A percentile compares a stretch with the other conserved stretches of the same genome.
phyloP scores from a whole-genome alignment of 2,329 filamentous ascomycete genomes.

The Nemania bipapillata region DNA sequence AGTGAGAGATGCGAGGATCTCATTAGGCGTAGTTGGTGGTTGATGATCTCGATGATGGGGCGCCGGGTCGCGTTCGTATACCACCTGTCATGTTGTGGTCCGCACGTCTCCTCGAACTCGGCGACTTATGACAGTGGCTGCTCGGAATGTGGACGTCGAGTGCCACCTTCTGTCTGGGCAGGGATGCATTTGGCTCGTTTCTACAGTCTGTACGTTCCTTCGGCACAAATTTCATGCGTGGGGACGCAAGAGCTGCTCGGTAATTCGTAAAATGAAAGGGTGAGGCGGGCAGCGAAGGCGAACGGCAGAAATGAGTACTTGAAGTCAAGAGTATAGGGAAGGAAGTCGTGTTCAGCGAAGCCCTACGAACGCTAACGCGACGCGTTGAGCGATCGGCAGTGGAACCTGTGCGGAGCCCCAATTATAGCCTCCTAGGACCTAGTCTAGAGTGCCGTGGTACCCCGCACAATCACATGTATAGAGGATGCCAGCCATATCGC shows the following conservation, averaged over 20 bases:
- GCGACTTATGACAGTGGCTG: slow-evolving; percentile 5
- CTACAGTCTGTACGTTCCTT: neutral
- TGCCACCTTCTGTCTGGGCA: neutral
- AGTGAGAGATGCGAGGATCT: slow-evolving; percentile 8
- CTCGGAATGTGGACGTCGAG: slow-evolving; percentile 2
- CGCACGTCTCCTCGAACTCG: slow-evolving; percentile 3
- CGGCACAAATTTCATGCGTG: slow-evolving; percentile 1
- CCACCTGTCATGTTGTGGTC: neutral
- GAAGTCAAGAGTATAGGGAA: too few relatives aligned
- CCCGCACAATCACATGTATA: too few relatives aligned
- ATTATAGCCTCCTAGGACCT: too few relatives aligned
- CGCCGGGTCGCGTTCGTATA: neutral
- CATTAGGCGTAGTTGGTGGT: neutral
- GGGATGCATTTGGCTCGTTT: slow-evolving; percentile 6
- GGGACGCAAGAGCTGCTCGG: neutral
- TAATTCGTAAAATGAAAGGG: neutral
- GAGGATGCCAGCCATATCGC: too few relatives aligned
- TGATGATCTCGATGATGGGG: slow-evolving; percentile 2
- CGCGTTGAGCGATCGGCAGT: too few relatives aligned
- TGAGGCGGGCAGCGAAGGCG: too few relatives aligned
- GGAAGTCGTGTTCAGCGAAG: too few relatives aligned
- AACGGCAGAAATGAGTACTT: too few relatives aligned
- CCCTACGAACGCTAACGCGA: too few relatives aligned
- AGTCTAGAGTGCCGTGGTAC: too few relatives aligned
- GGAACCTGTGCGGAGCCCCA: too few relatives aligned